Percentiles rank a stretch among this genome's conserved stretches.
These are phyloP conservation scores for Citrullus amarus DNA, from an alignment of 306 rosid species.

Conservation along the genomic window DNA sequence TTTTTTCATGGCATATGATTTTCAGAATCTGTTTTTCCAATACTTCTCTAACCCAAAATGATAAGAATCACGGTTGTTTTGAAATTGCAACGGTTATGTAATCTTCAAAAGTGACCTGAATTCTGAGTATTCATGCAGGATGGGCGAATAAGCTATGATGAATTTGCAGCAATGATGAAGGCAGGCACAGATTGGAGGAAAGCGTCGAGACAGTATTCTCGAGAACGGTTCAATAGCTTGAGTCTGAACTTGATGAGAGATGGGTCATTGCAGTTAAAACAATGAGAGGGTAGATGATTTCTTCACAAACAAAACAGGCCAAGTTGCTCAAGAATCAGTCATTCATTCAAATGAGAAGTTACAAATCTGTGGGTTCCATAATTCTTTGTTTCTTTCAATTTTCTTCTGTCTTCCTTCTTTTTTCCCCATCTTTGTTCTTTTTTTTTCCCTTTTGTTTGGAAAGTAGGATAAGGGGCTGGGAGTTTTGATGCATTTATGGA, in stretches of 20 bases:
- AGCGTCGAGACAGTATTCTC: slow-evolving; percentile 91
- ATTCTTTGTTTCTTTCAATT: slow-evolving; percentile 1
- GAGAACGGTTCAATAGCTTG: slow-evolving; percentile 77
- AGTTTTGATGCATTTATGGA: neutral
- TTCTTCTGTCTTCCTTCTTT: neutral
- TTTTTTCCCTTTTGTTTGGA: neutral
- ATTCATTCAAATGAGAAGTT: neutral
- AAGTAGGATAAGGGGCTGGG: neutral
- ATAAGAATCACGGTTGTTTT: neutral
- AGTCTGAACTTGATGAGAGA: slow-evolving; percentile 58
- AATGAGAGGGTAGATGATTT: slow-evolving; percentile 13
- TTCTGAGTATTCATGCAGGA: slow-evolving; percentile 42
- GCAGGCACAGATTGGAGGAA: slow-evolving; percentile 98
- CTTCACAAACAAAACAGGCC: neutral
- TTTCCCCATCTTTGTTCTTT: neutral
- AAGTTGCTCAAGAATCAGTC: neutral
- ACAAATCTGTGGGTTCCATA: neutral
- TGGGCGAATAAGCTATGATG: slow-evolving; percentile 80
- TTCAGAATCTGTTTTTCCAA: neutral
- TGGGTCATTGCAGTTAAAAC: slow-evolving; percentile 49
- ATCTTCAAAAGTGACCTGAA: neutral
- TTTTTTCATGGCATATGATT: neutral
- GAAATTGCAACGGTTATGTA: neutral
- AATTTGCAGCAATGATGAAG: slow-evolving; percentile 88
- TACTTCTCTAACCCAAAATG: neutral